phyloP scores from a whole-genome alignment of 2,329 filamentous ascomycete species.

The Fusarium liriodendri region DNA sequence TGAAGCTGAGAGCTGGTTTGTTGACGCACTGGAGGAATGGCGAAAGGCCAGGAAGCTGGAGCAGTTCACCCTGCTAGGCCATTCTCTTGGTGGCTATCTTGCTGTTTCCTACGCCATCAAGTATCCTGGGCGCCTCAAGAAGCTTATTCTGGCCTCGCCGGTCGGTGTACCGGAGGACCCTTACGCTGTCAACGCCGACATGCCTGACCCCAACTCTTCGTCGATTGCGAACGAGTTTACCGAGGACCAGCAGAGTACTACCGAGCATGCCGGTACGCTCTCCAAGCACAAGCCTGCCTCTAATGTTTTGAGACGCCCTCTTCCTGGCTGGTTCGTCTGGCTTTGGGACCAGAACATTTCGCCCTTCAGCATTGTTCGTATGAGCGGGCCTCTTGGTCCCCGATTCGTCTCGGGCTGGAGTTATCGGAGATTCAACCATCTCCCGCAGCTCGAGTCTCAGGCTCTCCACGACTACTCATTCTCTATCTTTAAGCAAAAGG shows the following conservation, averaged over 20 bases:
- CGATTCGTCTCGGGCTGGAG: constrained; percentile 96
- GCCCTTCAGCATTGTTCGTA: constrained; percentile 90
- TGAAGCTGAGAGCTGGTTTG: constrained; percentile 95
- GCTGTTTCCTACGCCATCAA: constrained; percentile 96
- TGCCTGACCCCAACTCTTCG: constrained; percentile 82
- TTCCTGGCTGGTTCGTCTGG: constrained; percentile 90
- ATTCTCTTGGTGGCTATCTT: constrained; percentile 94
- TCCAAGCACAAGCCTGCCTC: constrained; percentile 48
- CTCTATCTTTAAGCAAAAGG: constrained; percentile 90
- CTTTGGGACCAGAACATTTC: constrained; percentile 98
- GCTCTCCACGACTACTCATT: constrained; percentile 95
- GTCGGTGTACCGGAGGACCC: constrained; percentile 96
- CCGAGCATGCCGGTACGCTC: constrained; percentile 51
- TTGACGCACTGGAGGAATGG: constrained; percentile 98
- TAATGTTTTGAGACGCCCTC: constrained; percentile 60
- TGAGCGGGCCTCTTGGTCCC: constrained; percentile 89
- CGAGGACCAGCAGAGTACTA: constrained; percentile 73
- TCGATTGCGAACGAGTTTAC: constrained; percentile 82
- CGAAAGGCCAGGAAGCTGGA: constrained; percentile 88
- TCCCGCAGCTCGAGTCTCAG: constrained; percentile 82
- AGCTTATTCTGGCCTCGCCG: constrained; percentile 93
- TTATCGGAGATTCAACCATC: constrained; percentile 88
- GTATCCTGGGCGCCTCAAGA: constrained; percentile 94
- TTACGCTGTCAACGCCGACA: constrained; percentile 82
- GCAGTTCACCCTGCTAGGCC: constrained; percentile 91